Base-by-base conservation (phyloP, 1,139 yeast genomes). In the Saccharomyces hybrid region DNA sequence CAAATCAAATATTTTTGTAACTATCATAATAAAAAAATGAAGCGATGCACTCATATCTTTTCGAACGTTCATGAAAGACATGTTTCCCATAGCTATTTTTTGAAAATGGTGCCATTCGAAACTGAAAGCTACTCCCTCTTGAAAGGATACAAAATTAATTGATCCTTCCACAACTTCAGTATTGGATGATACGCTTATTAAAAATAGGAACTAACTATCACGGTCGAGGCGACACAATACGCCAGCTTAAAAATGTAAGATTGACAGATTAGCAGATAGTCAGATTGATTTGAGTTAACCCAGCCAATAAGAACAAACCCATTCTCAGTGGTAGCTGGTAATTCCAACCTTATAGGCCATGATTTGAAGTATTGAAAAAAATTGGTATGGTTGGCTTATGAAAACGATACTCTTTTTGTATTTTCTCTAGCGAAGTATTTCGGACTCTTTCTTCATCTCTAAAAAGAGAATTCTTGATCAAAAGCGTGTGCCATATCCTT, bases 111-210 rank as follows among this genome's bases (percentile, higher is more conserved):
- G 50, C 30, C 49, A 50, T 27, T 9, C 23, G 5, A 27, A 5
- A 23, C 14, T 27, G 26, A 27, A 49, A 13, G 54, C 27, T 34
- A 44, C 56, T 53, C 59, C 57, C 59, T 42, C 54, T 51, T 27
- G 25, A 53, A 57, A 51, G 59, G 57, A 20, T 28, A 49, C 59
- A 58, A 59, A 58, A 8, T 51, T 41, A 59, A 59, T 59, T 59
- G 61, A 52, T 59, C 61, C 57, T 51, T 53, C 52, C 31, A 13
- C 31, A 25, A 30, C 48, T 44, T 48, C 50, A 16, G 20, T 28
- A 11, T 25, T 48, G 34, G 20, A 27, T 42, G 47, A 23, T 25
- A 32, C 49, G 44, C 6, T 16, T 38, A 9, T 16, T 38, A 8
- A 3, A 14, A 38, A 38, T 38, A 20, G 13, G 11, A 34, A 38